Base-by-base conservation (phyloP, 768 basidiomycete genomes). In the Lactifluus echinatus region DNA sequence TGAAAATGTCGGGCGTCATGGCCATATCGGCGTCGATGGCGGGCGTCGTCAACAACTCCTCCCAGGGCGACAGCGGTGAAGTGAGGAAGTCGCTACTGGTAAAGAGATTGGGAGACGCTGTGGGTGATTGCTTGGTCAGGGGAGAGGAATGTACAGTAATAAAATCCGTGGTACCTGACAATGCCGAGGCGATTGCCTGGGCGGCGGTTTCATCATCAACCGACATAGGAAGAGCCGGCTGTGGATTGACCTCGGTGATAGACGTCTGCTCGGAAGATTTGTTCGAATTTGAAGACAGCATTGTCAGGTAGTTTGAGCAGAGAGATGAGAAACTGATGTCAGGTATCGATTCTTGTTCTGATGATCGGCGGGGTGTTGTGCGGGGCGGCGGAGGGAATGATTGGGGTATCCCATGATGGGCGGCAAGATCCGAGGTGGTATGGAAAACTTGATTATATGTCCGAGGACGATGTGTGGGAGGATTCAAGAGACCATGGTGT, bases 331-430 rank as follows among this genome's bases (percentile, higher is more conserved):
- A 74, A 34, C 72, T 62, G 66, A 80, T 78, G 65, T 83, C 77
- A 57, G 74, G 62, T 50, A 73, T 60, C 62, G 64, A 28, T 52
- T 72, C 67, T 62, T 70, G 51, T 61, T 74, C 66, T 50, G 65
- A 62, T 64, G 69, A 53, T 69, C 71, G 73, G 66, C 69, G 76
- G 56, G 78, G 75, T 63, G 74, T 75, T 68, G 81, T 80, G 53
- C 80, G 78, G 59, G 87, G 87, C 55, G 81, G 79, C 51, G 80
- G 81, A 45, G 87, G 87, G 47, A 89, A 70, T 61, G 75, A 78
- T 63, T 82, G 79, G 59, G 87, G 87, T 68, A 89, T 81, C 72
- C 86, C 87, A 87, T 88, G 82, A 57, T 87, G 87, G 66, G 82
- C 76, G 65, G 85, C 83, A 55, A 86, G 74, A 73, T 85, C 87